A percentile compares a stretch with the other conserved stretches of the same genome.
Evolutionary conservation across 2,329 filamentous ascomycete species (phyloP).

Genomic region (Colletotrichum shisoi): DNA sequence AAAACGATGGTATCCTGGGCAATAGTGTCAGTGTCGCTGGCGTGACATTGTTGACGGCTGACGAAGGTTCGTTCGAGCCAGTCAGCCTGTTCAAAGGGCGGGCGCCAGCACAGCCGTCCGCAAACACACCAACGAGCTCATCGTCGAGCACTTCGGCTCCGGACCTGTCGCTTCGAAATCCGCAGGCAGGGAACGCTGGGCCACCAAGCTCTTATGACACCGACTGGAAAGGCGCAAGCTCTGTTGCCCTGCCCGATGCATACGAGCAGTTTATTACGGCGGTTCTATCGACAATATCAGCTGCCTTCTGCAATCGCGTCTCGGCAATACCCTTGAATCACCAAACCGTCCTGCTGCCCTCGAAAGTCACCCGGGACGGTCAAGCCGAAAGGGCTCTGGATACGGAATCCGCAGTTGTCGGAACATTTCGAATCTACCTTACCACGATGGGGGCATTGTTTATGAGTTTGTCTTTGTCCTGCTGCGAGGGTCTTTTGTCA

Average conservation of each 20-base stretch:
- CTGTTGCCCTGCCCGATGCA: constrained; percentile 54
- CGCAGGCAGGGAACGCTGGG: constrained; percentile 38
- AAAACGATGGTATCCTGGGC: constrained; percentile 46
- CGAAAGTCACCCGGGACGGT: constrained; percentile 34
- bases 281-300: constrained; percentile 59
- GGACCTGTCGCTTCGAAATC: constrained; percentile 50
- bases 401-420: constrained; percentile 42
- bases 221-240: constrained; percentile 46
- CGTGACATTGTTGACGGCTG: constrained; percentile 54
- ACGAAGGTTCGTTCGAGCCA: constrained; percentile 62
- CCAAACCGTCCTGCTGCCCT: constrained; percentile 58
- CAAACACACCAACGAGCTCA: constrained; percentile 58
- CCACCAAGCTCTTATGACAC: constrained; percentile 44
- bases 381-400: constrained; percentile 23
- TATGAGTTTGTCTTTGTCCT: constrained; percentile 58
- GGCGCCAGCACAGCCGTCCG: constrained; percentile 49
- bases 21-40: constrained; percentile 55
- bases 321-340: constrained; percentile 63
- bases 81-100: constrained; percentile 57
- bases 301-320: constrained; percentile 58
- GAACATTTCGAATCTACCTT: constrained; percentile 62
- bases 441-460: constrained; percentile 65
- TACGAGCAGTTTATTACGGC: constrained; percentile 65
- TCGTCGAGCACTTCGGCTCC: constrained; percentile 53
- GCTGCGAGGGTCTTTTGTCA: constrained; percentile 57